Percentiles rank a stretch among this genome's conserved stretches.
phyloP scores from a whole-genome alignment of 345 rosid species.

The Rhodomyrtus tomentosa region DNA sequence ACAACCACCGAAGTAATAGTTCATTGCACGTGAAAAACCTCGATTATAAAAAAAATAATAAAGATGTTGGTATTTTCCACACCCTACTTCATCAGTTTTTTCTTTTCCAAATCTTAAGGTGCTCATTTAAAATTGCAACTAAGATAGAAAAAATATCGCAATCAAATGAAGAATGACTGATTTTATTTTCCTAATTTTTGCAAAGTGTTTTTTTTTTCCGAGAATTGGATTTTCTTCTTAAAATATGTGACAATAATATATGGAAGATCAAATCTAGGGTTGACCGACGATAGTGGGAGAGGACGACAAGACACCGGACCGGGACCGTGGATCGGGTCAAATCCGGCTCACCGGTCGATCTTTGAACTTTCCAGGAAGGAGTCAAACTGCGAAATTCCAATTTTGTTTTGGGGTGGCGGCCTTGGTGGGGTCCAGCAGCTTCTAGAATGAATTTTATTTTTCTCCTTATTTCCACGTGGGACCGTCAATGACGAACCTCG shows the following conservation, averaged over 20 bases:
- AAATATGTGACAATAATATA: background rate
- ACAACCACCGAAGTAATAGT: too few species aligned
- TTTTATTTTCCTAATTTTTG: background rate
- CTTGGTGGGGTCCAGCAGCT: background rate
- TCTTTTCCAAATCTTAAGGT: too few species aligned
- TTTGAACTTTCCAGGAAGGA: background rate
- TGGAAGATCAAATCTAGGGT: background rate
- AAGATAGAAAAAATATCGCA: rapidly evolving
- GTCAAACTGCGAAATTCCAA: background rate
- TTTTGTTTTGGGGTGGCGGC: background rate
- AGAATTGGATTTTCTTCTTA: background rate
- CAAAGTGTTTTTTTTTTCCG: rapidly evolving
- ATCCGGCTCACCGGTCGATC: background rate
- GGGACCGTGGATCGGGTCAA: background rate
- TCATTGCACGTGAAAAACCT: too few species aligned
- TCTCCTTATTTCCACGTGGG: background rate
- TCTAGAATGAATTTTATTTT: background rate
- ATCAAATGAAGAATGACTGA: background rate
- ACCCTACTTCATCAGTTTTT: too few species aligned
- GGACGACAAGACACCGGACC: background rate
- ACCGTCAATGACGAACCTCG: background rate
- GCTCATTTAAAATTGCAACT: too few species aligned
- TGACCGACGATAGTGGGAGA: background rate
- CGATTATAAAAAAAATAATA: too few species aligned
- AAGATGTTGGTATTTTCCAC: background rate